Evolutionary conservation across 345 rosid species (phyloP), one percentile per base, ranked within the genome.

Genomic region (Durio zibethinus): DNA sequence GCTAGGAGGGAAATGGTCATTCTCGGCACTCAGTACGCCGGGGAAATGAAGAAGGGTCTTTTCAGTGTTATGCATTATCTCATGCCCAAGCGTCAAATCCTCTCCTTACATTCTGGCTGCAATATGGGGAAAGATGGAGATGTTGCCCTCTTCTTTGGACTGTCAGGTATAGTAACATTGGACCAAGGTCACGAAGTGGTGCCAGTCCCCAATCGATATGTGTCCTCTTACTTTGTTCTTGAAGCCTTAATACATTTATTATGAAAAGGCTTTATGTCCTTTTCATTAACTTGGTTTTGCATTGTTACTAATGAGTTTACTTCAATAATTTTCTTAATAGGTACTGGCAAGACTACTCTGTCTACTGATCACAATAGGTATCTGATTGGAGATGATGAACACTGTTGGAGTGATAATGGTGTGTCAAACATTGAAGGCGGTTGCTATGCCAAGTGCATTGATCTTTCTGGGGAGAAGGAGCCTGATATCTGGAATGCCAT

Each of bases 361-460:
- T 95, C 99, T 42, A 95, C 99, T 50, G 99, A 95, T 86, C 98
- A 92, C 56, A 95, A 93, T 72, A 79, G 99, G 81, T 90, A 86
- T 77, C 86, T 95, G 59, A 93, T 95, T 57, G 99, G 99, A n/a
- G 99, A 95, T 36, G 99, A 95, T 52, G 99, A 95, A 69, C 99
- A 95, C 78, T 93, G 98, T 69, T 95, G 99, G 99, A 82, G 91
- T 53, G 97, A 90, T 64, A 89, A 84, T 60, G 97, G 99, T 72
- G 97, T 95, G 61, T 95, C 99, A n/a, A 95, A 95, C 80, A 93
- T 95, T 27, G 99, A 95, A 87, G 99, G 99, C 16, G 99, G 98
- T 33, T 93, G 99, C 87, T 95, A 95, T 78, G 99, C 99, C 15
- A 95, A 95, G 85, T 95, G 99, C 85, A 87, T 95, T 79, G 99